Evolutionary conservation across 148 eudicot species (phyloP).

Genomic region (Arbutus unedo): DNA sequence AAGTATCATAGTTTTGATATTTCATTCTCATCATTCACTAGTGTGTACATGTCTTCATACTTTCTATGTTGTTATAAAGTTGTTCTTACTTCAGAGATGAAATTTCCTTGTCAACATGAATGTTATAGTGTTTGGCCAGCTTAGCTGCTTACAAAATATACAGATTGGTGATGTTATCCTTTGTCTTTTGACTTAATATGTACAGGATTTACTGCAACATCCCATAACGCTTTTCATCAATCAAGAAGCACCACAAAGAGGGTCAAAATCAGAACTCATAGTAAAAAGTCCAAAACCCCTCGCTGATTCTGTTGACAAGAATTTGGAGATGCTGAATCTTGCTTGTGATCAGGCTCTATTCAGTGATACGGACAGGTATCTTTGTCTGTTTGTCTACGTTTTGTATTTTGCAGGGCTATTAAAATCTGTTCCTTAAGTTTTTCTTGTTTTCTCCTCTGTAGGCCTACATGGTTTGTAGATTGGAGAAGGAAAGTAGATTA

Average conservation of each 20-base stretch:
- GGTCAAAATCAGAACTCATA: slow-evolving; percentile 27
- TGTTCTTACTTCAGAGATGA: neutral
- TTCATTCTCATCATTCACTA: neutral
- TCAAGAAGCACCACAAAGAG: slow-evolving; percentile 43
- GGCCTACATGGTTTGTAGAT: slow-evolving; percentile 55
- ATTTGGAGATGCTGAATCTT: slow-evolving; percentile 31
- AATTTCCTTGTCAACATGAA: neutral
- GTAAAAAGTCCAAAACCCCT: slow-evolving; percentile 18
- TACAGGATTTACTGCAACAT: slow-evolving; percentile 75
- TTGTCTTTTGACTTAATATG: neutral
- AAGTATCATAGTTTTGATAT: slow-evolving; percentile 30
- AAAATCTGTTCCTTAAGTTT: slow-evolving; percentile 3
- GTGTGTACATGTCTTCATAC: neutral
- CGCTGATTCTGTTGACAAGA: slow-evolving; percentile 37
- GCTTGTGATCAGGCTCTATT: slow-evolving; percentile 41
- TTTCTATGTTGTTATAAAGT: neutral
- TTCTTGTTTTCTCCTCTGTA: slow-evolving; percentile 23
- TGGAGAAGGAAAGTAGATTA: slow-evolving; percentile 50
- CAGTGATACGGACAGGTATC: slow-evolving; percentile 43
- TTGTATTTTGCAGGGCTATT: neutral
- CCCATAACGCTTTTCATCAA: slow-evolving; percentile 62
- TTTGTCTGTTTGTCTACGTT: neutral
- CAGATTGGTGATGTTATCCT: neutral
- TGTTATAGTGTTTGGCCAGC: neutral
- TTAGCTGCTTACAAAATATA: neutral